phyloP scores from a whole-genome alignment of 805 yeast genomes.

The Starmerella bombi region DNA sequence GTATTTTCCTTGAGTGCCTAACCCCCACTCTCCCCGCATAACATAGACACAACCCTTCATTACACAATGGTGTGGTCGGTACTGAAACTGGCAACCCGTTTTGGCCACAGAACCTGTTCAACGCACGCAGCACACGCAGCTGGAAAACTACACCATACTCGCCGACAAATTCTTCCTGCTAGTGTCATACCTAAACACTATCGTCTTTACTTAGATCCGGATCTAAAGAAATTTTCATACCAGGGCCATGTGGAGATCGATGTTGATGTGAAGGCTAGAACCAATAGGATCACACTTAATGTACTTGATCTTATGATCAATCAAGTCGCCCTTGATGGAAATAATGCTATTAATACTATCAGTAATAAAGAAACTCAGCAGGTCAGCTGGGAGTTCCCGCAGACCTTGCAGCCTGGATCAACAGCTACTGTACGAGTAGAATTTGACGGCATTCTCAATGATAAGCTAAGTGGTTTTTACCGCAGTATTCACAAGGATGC shows the following conservation, averaged over 20 bases:
- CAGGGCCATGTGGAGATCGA: constrained; percentile 31
- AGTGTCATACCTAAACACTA: constrained; percentile 65
- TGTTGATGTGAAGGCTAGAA: constrained; percentile 33
- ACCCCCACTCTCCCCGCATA: no score
- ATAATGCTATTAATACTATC: constrained; percentile 24
- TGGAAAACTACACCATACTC: background rate
- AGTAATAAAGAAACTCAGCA: constrained; percentile 47
- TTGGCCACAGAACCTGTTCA: background rate
- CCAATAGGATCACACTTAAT: constrained; percentile 43
- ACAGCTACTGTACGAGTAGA: constrained; percentile 44
- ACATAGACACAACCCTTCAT: no score
- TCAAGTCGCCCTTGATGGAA: constrained; percentile 23
- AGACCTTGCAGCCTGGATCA: constrained; percentile 27
- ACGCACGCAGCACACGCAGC: background rate
- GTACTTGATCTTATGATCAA: constrained; percentile 49
- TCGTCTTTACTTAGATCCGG: constrained; percentile 52
- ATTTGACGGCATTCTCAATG: constrained; percentile 47
- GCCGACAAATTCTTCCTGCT: constrained; percentile 38
- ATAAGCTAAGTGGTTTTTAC: constrained; percentile 64
- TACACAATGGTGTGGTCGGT: background rate
- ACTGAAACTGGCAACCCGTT: background rate
- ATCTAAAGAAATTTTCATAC: constrained; percentile 32
- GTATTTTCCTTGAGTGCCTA: no score
- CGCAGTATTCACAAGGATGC: constrained; percentile 46
- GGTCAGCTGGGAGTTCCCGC: constrained; percentile 44